Percentiles rank a stretch among this genome's conserved stretches.
phyloP scores from a whole-genome alignment of 768 basidiomycete species.

The Lactarius hatsudake region DNA sequence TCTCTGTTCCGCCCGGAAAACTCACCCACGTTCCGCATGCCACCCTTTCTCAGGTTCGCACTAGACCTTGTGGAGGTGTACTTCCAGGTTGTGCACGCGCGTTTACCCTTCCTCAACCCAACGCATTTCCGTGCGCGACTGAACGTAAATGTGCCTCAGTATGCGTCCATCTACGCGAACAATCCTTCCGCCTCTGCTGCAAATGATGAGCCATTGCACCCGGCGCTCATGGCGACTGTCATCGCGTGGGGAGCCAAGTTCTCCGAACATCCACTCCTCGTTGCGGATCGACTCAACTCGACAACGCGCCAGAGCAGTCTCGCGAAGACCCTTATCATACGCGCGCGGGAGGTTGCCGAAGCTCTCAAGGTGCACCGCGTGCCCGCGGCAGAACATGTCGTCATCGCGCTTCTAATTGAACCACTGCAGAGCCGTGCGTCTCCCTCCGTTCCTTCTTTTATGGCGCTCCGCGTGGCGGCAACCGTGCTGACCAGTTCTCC shows the following conservation, averaged over 20 bases:
- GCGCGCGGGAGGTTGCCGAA: slow-evolving; percentile 85
- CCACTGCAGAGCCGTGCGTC: slow-evolving; percentile 83
- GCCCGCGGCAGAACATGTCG: slow-evolving; percentile 74
- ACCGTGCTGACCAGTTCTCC: slow-evolving; percentile 12
- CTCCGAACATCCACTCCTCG: slow-evolving; percentile 83
- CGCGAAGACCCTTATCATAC: slow-evolving; percentile 72
- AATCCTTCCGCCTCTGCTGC: slow-evolving; percentile 1
- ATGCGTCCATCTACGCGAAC: slow-evolving; percentile 29
- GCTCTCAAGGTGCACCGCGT: slow-evolving; percentile 82
- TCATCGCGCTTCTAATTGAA: slow-evolving; percentile 79
- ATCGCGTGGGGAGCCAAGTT: slow-evolving; percentile 93
- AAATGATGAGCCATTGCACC: slow-evolving; percentile 51
- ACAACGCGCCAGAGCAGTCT: slow-evolving; percentile 67
- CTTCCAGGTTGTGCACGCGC: slow-evolving; percentile 89
- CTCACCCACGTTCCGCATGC: slow-evolving; percentile 22
- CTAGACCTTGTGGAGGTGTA: slow-evolving; percentile 93
- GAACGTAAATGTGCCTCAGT: slow-evolving; percentile 28
- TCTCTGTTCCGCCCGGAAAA: slow-evolving; percentile 20
- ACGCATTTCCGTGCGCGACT: slow-evolving; percentile 74
- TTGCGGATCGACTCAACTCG: slow-evolving; percentile 70
- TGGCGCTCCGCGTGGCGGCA: background rate
- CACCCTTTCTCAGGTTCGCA: slow-evolving; percentile 62
- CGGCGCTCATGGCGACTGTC: slow-evolving; percentile 79
- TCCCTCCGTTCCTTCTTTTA: slow-evolving; percentile 6
- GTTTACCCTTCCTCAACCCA: slow-evolving; percentile 84